phyloP scores from a whole-genome alignment of 768 basidiomycete species.

The Trametes cubensis region DNA sequence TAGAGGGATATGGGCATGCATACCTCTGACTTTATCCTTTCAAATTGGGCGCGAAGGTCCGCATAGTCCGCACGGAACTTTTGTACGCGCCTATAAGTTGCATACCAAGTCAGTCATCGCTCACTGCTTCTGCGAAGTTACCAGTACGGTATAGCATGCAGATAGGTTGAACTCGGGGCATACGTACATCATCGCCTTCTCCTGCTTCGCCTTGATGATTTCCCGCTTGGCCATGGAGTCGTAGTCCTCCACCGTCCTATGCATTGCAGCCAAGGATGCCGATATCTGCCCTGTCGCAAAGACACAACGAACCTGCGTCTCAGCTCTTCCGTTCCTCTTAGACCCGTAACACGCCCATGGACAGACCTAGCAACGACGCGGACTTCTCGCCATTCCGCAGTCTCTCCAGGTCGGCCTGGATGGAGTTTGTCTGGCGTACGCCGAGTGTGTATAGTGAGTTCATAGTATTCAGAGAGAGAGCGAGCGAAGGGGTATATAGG shows the following conservation, averaged over 20 bases:
- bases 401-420: slow-evolving; percentile 84
- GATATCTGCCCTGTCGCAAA: slow-evolving; percentile 86
- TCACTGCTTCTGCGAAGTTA: neutral
- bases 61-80: slow-evolving; percentile 88
- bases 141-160: neutral
- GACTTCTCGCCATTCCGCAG: slow-evolving; percentile 81
- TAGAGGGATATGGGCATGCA: slow-evolving; percentile 28
- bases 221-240: slow-evolving; percentile 96
- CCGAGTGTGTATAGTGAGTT: slow-evolving; percentile 95
- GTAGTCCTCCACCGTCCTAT: slow-evolving; percentile 94
- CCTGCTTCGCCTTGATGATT: slow-evolving; percentile 94
- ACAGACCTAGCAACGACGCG: slow-evolving; percentile 80
- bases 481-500: slow-evolving; percentile 4
- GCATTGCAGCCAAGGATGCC: slow-evolving; percentile 94
- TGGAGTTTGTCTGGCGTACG: slow-evolving; percentile 86
- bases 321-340: neutral
- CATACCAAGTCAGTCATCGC: neutral
- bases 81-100: slow-evolving; percentile 73
- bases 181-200: slow-evolving; percentile 88
- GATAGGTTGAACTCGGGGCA: neutral
- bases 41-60: slow-evolving; percentile 83
- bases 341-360: slow-evolving; percentile 10
- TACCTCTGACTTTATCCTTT: slow-evolving; percentile 68
- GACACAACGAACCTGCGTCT: neutral
- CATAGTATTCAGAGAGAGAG: slow-evolving; percentile 50